phyloP scores from a whole-genome alignment of 805 yeast genomes.

The Saturnispora mendoncae region DNA sequence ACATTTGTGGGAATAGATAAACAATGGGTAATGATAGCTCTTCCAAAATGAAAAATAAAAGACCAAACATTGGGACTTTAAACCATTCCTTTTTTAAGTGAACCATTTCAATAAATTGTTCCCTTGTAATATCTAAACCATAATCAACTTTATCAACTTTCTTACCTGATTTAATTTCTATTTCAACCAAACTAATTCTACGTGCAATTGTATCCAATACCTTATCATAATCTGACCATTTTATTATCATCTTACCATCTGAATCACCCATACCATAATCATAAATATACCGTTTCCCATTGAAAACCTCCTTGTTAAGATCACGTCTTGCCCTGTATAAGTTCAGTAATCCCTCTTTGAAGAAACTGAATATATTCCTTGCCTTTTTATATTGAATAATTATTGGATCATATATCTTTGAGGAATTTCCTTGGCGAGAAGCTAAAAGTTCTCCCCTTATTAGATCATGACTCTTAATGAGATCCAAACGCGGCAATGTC shows the following conservation, averaged over 20 bases:
- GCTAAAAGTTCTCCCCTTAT: slow-evolving; percentile 7
- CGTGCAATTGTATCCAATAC: slow-evolving; percentile 23
- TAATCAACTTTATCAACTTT: slow-evolving; percentile 8
- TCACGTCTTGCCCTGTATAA: slow-evolving; percentile 40
- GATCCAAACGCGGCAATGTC: slow-evolving; percentile 19
- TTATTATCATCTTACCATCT: slow-evolving; percentile 17
- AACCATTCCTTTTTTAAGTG: slow-evolving; percentile 42
- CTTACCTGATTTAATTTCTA: slow-evolving; percentile 15
- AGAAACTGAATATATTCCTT: slow-evolving; percentile 35
- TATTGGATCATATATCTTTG: slow-evolving; percentile 5
- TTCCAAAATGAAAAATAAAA: slow-evolving; percentile 44
- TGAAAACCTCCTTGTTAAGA: slow-evolving; percentile 22
- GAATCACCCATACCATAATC: slow-evolving; percentile 22
- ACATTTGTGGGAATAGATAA: slow-evolving; percentile 42
- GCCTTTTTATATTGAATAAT: slow-evolving; percentile 16
- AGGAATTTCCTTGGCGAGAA: slow-evolving; percentile 8
- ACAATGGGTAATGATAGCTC: slow-evolving; percentile 50
- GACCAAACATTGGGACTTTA: slow-evolving; percentile 52
- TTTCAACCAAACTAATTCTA: slow-evolving; percentile 18
- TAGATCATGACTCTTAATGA: slow-evolving; percentile 13
- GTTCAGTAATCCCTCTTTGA: slow-evolving; percentile 47
- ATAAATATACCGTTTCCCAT: slow-evolving; percentile 22
- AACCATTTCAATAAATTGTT: slow-evolving; percentile 40
- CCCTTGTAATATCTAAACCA: slow-evolving; percentile 26
- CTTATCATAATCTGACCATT: slow-evolving; percentile 11